These are phyloP conservation scores for Circinella minor DNA, from an alignment of 371 early-diverging fungal species.

Conservation along the genomic window DNA sequence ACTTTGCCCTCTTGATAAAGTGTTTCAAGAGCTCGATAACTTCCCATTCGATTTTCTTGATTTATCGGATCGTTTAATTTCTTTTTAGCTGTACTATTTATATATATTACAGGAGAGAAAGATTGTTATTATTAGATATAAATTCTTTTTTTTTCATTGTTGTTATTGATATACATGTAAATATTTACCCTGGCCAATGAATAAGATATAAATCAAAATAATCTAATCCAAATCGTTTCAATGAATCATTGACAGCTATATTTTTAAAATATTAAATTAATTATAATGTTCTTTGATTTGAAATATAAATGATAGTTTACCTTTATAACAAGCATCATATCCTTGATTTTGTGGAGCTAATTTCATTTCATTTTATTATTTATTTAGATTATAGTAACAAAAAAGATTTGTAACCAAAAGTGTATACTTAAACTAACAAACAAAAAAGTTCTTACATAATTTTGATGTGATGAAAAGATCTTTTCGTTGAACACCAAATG, in stretches of 20 bases:
- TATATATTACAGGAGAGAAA: neutral
- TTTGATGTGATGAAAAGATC: constrained; percentile 96
- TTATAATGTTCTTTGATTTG: too few species aligned
- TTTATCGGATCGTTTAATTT: constrained; percentile 51
- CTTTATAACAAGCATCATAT: constrained; percentile 64
- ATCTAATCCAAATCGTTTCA: constrained; percentile 66
- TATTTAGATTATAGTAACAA: neutral
- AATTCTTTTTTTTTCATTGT: too few species aligned
- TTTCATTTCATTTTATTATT: neutral
- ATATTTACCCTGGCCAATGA: constrained; percentile 57
- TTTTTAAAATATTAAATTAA: neutral
- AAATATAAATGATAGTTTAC: constrained; percentile 32
- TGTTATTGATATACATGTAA: too few species aligned
- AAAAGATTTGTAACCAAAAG: too few species aligned
- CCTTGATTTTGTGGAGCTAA: constrained; percentile 85
- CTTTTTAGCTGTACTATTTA: constrained; percentile 37
- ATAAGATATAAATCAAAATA: constrained; percentile 86
- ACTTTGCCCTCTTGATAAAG: constrained; percentile 54
- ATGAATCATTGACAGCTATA: constrained; percentile 56
- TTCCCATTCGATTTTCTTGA: constrained; percentile 57
- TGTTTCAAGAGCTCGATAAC: constrained; percentile 65
- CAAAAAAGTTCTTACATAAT: constrained; percentile 67
- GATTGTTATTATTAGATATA: neutral
- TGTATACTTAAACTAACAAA: neutral
- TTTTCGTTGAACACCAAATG: constrained; percentile 65